Conservation (phyloP, 352 stramenopile genomes). For the Phytophthora idaei region DNA sequence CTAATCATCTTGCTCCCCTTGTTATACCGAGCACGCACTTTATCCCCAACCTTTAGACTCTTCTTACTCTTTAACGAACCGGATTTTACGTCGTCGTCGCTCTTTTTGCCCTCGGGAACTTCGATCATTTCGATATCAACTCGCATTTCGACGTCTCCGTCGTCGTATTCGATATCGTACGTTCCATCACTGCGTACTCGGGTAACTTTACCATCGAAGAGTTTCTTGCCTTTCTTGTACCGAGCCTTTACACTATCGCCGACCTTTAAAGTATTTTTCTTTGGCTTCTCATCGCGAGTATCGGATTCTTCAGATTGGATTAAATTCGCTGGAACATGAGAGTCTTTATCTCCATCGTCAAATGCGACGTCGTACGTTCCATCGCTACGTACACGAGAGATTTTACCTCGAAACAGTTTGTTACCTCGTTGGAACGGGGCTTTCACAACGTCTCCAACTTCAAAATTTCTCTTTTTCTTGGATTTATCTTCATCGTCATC, state of each 20-base stretch:
- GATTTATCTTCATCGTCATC: conserved; percentile 35
- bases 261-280: conserved; percentile 24
- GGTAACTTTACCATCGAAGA: conserved; percentile 49
- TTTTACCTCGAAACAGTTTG: conserved; percentile 48
- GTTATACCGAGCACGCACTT: conserved; percentile 52
- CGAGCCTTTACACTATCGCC: conserved; percentile 48
- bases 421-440: conserved; percentile 47
- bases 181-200: conserved; percentile 56
- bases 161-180: conserved; percentile 74
- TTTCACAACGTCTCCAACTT: conserved; percentile 59
- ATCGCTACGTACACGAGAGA: conserved; percentile 45
- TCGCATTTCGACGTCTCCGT: conserved; percentile 51
- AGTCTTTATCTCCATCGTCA: conserved; percentile 45
- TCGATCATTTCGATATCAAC: conserved; percentile 37
- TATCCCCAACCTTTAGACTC: conserved; percentile 37
- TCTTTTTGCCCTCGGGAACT: conserved; percentile 12
- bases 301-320: conserved; percentile 40
- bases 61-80: conserved; percentile 4
- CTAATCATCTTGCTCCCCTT: conserved; percentile 47
- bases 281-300: conserved; percentile 31
- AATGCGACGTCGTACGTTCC: conserved; percentile 58
- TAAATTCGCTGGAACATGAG: conserved; percentile 29
- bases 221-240: conserved; percentile 45
- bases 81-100: background rate
- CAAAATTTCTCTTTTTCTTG: conserved; percentile 27